Evolutionary conservation across 768 basidiomycete genomes (phyloP).

Genomic region (Russula sp.): DNA sequence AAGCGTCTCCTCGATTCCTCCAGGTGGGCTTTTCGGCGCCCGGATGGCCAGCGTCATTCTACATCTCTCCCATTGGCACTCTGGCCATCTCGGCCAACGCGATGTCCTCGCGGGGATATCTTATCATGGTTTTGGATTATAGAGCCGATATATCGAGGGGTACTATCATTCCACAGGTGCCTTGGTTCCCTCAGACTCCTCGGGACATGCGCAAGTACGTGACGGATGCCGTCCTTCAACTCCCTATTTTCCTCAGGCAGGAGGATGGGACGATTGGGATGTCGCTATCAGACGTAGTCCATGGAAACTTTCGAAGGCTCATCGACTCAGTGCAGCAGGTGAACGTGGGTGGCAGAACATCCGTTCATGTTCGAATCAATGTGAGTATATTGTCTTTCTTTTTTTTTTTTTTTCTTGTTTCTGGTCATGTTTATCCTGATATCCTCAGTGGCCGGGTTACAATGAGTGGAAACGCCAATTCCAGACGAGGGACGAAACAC

Average conservation of each 20-base stretch:
- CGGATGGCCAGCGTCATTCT: conserved; percentile 19
- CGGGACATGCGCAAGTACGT: conserved; percentile 22
- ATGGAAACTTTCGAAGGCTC: conserved; percentile 20
- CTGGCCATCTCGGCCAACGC: conserved; percentile 9
- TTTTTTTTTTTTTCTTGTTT: too few species aligned
- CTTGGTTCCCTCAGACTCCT: conserved; percentile 21
- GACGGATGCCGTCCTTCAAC: conserved; percentile 17
- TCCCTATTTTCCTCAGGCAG: conserved; percentile 24
- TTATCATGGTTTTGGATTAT: conserved; percentile 22
- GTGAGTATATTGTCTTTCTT: conserved; percentile 4
- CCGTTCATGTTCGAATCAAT: conserved; percentile 22
- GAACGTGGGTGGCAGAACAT: conserved; percentile 21
- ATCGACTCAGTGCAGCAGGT: conserved; percentile 12
- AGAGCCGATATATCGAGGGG: conserved; percentile 10
- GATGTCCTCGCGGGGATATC: conserved; percentile 16
- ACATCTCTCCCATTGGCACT: conserved; percentile 4
- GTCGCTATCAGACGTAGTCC: conserved; percentile 19
- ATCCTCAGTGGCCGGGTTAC: conserved; percentile 22
- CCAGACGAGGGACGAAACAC: conserved; percentile 23
- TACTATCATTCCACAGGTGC: conserved; percentile 17
- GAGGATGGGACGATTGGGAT: conserved; percentile 20
- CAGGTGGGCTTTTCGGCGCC: conserved; percentile 18
- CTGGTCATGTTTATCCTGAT: background rate
- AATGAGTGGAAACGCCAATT: conserved; percentile 24
- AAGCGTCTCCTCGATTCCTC: conserved; percentile 9